Base-by-base conservation (phyloP, 2,329 filamentous ascomycete genomes). In the Ilyonectria robusta region DNA sequence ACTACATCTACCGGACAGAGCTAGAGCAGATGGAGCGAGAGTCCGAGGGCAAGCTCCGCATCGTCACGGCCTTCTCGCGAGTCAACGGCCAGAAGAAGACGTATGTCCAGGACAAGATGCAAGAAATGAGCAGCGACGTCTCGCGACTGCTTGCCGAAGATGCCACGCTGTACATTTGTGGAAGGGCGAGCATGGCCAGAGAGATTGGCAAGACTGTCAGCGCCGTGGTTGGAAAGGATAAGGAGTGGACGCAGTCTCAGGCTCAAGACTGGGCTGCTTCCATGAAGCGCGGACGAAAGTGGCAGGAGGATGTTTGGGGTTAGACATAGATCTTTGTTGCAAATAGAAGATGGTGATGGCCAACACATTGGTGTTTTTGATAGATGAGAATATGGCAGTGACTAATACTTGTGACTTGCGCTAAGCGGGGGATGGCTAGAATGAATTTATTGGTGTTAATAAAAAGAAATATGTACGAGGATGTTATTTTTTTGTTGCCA, bases 141-240 rank as follows among this genome's bases (percentile, higher is more conserved):
- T 42, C 60, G 35, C 42, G 59, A 13, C 44, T 66, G 33, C 51
- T 66, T 9, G 58, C 50, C 29, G n/a, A 35, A 9, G 63, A 66
- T 17, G 63, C 63, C 17, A 66, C 63, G 6, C 58, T 66, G 11
- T 66, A 66, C 37, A 66, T 66, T 7, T 66, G 63, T 35, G 63
- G 63, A 21, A 47, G 63, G 11, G 63, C 63, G 7, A 66, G 63
- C 58, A 66, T 66, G 63, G 63, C 63, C 15, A 40, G 63, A 15
- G 63, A 66, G 63, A 66, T 66, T 62, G 63, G 63, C 23, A 66
- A 66, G 58, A 66, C 63, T 10, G 57, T 66, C 23, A 66, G 63
- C 35, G 57, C 31, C 15, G 37, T 66, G 63, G 55, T 66, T 33
- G 57, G 42, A 44, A 58, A 48, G 46, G 54, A 62, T 15, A 66